Percentiles rank a stretch among this genome's conserved stretches.
These are phyloP conservation scores for Lactarius sanguifluus DNA, from an alignment of 768 basidiomycete species.

Conservation along the genomic window DNA sequence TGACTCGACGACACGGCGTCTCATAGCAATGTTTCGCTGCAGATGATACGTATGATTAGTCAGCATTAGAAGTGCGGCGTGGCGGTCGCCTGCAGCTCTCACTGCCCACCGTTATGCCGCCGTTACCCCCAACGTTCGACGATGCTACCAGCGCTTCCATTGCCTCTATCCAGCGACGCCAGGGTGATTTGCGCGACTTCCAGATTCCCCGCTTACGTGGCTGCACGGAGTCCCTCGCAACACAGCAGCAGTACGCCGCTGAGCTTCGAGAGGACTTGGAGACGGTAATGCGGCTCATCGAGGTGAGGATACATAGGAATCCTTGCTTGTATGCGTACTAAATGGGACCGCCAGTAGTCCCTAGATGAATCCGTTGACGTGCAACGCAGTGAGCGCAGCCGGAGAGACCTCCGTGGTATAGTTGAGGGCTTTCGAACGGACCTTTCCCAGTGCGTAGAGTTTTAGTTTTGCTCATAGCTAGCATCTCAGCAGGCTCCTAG, in stretches of 20 bases:
- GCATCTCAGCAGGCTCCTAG: conserved; percentile 38
- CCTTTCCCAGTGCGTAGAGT: conserved; percentile 53
- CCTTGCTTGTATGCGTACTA: conserved; percentile 37
- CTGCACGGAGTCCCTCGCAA: conserved; percentile 65
- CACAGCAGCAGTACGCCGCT: conserved; percentile 71
- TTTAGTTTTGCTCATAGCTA: conserved; percentile 2
- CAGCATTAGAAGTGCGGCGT: no score
- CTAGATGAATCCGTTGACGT: conserved; percentile 74
- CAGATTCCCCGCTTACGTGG: conserved; percentile 72
- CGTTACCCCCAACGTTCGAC: conserved; percentile 55
- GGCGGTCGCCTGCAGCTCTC: not conserved
- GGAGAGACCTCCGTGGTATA: conserved; percentile 47
- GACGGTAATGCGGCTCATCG: conserved; percentile 58
- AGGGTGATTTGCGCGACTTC: conserved; percentile 62
- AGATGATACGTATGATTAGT: no score
- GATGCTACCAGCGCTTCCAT: conserved; percentile 53
- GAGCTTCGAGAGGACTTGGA: conserved; percentile 80
- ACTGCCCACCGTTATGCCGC: conserved; percentile 50
- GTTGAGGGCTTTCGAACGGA: conserved; percentile 50
- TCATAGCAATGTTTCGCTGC: no score
- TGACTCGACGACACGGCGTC: no score
- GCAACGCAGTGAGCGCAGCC: conserved; percentile 55
- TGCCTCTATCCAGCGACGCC: conserved; percentile 51
- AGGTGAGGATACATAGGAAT: conserved; percentile 43
- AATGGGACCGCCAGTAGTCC: conserved; percentile 49